Evolutionary conservation across 345 rosid species (phyloP), one percentile per base, ranked within the genome.

Genomic region (Carallia pectinifolia): DNA sequence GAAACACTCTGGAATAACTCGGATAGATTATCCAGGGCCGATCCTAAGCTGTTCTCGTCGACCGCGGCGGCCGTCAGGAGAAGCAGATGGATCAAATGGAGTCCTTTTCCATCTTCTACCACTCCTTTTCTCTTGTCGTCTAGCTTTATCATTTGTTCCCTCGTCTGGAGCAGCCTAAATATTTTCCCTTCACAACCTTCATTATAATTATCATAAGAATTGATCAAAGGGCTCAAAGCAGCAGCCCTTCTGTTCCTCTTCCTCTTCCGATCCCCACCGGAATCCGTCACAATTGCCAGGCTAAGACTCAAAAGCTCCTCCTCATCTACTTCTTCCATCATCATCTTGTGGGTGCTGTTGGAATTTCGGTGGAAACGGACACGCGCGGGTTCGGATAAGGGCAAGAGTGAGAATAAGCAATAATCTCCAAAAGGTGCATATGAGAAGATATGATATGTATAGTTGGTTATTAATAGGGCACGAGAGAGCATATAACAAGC

Each of bases 21-120:
- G 5, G 66, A 65, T 6, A 86, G 86, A 60, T 76, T 83, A 13
- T 81, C 77, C 9, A 84, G 27, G 67, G 87, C 86, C 0, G 75
- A 30, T n/a, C 12, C 39, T 4, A 70, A 36, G 60, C 81, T 83
- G 65, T 77, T 78, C 53, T 85, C 79, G 7, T 85, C 85, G 1
- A 84, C 79, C 0, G 88, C 85, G 2, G 90, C 82, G 61, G 89
- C 90, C 0, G 88, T 68, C 3, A 89, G 61, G 70, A 89, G 87
- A 65, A 89, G 76, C 50, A 81, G 66, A 70, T 86, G 93, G 73
- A 89, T 83, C 86, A 86, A 78, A 66, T 85, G 87, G 58, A 89
- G 89, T 1, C 87, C 87, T 54, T 81, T 78, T 3, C 82, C 80
- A 53, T 81, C 81, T 64, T 77, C 86, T 10, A 36, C 77, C 6